A percentile compares a stretch with the other conserved stretches of the same genome.
Evolutionary conservation across 2,329 filamentous ascomycete species (phyloP).

Genomic region (Fusarium sp.): DNA sequence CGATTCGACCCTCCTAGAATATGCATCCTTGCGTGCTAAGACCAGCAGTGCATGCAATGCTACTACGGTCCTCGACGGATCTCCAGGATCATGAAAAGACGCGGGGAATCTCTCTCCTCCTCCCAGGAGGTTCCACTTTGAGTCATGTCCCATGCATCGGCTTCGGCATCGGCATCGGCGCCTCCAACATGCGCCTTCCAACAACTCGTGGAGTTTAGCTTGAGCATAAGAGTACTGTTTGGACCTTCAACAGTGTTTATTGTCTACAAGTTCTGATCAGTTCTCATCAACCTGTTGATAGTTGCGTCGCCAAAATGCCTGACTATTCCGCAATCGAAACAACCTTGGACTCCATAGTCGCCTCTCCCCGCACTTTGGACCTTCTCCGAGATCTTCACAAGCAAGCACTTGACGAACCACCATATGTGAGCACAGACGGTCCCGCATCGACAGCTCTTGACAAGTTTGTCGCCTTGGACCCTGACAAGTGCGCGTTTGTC

Average conservation of each 20-base stretch:
- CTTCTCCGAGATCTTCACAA: conserved; percentile 48
- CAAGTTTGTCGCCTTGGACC: conserved; percentile 70
- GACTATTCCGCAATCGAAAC: conserved; percentile 41
- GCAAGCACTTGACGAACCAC: conserved; percentile 45
- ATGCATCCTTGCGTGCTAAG: neutral
- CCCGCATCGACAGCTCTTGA: conserved; percentile 49
- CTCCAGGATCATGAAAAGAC: neutral
- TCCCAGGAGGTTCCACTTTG: neutral
- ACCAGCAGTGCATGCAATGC: neutral
- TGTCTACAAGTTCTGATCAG: neutral
- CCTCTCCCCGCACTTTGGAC: conserved; percentile 40
- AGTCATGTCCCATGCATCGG: neutral
- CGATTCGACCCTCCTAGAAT: neutral
- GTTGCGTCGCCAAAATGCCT: conserved; percentile 15
- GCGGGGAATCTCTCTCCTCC: neutral
- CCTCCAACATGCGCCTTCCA: neutral
- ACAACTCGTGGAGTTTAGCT: neutral
- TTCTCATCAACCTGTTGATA: neutral
- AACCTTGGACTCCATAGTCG: conserved; percentile 46
- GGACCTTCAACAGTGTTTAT: neutral
- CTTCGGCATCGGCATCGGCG: neutral
- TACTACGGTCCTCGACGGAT: neutral
- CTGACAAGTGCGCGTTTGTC: conserved; percentile 67
- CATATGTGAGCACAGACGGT: conserved; percentile 45
- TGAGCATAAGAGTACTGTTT: neutral